Percentiles rank a stretch among this genome's conserved stretches.
phyloP scores from a whole-genome alignment of 2,329 filamentous ascomycete species.

The Capronia epimyces region DNA sequence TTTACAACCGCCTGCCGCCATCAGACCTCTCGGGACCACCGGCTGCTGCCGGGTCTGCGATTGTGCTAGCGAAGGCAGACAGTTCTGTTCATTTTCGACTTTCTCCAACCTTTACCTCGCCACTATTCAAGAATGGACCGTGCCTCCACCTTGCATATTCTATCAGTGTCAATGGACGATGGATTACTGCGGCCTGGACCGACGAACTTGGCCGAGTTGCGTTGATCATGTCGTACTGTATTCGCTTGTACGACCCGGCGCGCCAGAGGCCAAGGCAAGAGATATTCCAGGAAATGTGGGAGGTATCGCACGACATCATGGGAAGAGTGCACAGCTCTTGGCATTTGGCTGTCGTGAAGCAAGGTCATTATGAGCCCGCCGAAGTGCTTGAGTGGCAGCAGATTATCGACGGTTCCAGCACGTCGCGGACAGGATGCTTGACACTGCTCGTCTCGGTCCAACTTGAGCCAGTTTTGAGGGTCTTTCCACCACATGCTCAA shows the following conservation, averaged over 20 bases:
- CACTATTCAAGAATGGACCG: slow-evolving; percentile 50
- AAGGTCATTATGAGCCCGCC: slow-evolving; percentile 47
- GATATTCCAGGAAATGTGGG: slow-evolving; percentile 54
- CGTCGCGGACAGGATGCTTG: slow-evolving; percentile 12
- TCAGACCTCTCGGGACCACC: slow-evolving; percentile 30
- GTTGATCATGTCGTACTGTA: slow-evolving; percentile 50
- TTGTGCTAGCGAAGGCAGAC: slow-evolving; percentile 50
- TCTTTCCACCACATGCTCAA: slow-evolving; percentile 2
- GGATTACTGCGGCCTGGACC: slow-evolving; percentile 57
- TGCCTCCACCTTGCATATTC: slow-evolving; percentile 57
- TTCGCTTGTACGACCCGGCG: slow-evolving; percentile 32
- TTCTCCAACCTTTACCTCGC: slow-evolving; percentile 50
- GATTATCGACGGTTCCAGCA: slow-evolving; percentile 7
- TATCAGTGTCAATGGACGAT: slow-evolving; percentile 50
- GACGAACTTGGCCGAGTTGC: slow-evolving; percentile 53
- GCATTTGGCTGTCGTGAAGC: slow-evolving; percentile 52
- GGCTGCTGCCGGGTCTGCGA: slow-evolving; percentile 48
- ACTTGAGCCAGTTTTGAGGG: slow-evolving; percentile 8
- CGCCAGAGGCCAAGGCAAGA: slow-evolving; percentile 41
- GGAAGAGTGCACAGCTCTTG: slow-evolving; percentile 49
- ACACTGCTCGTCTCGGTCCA: slow-evolving; percentile 22
- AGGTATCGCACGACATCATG: slow-evolving; percentile 52
- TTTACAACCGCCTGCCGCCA: slow-evolving; percentile 55
- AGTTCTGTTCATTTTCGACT: slow-evolving; percentile 51
- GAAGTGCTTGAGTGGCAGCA: slow-evolving; percentile 42